These are phyloP conservation scores for Rhizophora mangle DNA, from an alignment of 345 rosid species.

Conservation along the genomic window DNA sequence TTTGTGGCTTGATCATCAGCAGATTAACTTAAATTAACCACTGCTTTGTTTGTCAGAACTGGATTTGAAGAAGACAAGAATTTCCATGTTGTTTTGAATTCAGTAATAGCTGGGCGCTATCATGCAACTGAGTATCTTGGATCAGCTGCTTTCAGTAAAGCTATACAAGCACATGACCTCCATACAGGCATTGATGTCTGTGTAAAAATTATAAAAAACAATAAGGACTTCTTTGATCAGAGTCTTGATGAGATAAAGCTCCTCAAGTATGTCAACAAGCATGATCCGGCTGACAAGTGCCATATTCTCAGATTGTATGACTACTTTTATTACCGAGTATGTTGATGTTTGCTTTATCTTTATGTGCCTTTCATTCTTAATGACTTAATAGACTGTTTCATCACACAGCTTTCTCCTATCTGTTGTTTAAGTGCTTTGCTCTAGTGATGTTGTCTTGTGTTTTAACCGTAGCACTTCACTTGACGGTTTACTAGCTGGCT, in stretches of 20 bases:
- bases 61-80: constrained; percentile 99
- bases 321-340: constrained; percentile 93
- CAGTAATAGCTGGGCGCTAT: constrained; percentile 94
- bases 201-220: constrained; percentile 94
- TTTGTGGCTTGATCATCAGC: constrained; percentile 8
- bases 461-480: constrained; percentile 3
- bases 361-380: background rate
- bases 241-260: constrained; percentile 99
- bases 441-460: background rate
- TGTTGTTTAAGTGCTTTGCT: background rate
- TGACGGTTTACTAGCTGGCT: constrained; percentile 8
- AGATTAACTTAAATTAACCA: constrained; percentile 16
- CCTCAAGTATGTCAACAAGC: constrained; percentile 96
- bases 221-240: constrained; percentile 99
- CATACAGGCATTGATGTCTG: constrained; percentile 99
- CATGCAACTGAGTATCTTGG: constrained; percentile 99
- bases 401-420: background rate
- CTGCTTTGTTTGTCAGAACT: constrained; percentile 56
- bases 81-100: constrained; percentile 87
- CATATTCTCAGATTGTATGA: constrained; percentile 96
- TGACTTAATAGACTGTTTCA: background rate
- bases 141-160: constrained; percentile 99
- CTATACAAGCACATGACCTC: constrained; percentile 99
- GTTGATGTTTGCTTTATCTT: constrained; percentile 24
- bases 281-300: constrained; percentile 95